Conservation (phyloP, 208 protist species). For the Trypanosoma scelopori region DNA sequence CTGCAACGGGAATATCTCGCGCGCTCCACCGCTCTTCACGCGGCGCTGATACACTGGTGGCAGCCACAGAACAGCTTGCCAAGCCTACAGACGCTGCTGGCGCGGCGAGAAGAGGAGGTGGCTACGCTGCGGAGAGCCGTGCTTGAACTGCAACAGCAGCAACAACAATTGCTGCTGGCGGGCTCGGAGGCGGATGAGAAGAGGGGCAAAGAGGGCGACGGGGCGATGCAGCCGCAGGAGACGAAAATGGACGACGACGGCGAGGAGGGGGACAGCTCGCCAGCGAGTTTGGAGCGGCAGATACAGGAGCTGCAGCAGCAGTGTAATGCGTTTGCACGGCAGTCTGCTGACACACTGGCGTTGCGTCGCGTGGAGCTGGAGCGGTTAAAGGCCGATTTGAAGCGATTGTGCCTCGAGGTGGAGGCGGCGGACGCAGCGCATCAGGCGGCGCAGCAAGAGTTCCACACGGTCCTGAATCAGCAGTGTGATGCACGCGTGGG, state of each 20-base stretch:
- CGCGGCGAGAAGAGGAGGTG: constrained; percentile 14
- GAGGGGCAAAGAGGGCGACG: not conserved
- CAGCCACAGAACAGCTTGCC: constrained; percentile 8
- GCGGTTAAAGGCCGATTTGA: constrained; percentile 28
- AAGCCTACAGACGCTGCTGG: constrained; percentile 1
- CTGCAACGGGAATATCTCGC: constrained; percentile 23
- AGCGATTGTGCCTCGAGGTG: constrained; percentile 36
- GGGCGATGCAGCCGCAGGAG: not conserved
- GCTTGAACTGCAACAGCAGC: constrained; percentile 14
- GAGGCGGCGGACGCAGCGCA: constrained; percentile 45
- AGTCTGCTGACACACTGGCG: not conserved
- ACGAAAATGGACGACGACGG: not conserved
- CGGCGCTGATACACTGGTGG: constrained; percentile 10
- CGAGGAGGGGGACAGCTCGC: not conserved
- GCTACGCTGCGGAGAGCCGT: constrained; percentile 24
- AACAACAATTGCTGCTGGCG: constrained; percentile 16
- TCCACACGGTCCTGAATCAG: constrained; percentile 32
- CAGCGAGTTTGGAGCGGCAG: not conserved
- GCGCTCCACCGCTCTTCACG: constrained; percentile 7
- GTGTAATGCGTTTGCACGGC: constrained; percentile 10
- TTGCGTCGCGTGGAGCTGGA: constrained; percentile 17
- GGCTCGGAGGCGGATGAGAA: constrained; percentile 9
- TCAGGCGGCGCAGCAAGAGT: constrained; percentile 37
- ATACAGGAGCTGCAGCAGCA: constrained; percentile 3
- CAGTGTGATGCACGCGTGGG: constrained; percentile 20